phyloP scores from a whole-genome alignment of 768 basidiomycete species.

The Naematelia aurantialba region DNA sequence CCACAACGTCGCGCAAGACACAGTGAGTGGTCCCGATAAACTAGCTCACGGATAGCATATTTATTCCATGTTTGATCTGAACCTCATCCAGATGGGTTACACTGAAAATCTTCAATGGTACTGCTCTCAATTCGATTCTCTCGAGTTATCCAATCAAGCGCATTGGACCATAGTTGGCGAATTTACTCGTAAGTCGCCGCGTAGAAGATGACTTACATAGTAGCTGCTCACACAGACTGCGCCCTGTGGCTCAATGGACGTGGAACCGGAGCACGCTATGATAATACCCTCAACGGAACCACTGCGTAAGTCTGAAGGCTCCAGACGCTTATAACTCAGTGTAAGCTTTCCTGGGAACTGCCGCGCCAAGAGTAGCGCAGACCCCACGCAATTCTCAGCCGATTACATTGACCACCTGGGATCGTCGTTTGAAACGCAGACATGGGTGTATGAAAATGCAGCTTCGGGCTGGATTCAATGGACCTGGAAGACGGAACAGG shows the following conservation, averaged over 20 bases:
- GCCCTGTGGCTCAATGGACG: constrained; percentile 78
- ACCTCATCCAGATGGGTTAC: constrained; percentile 25
- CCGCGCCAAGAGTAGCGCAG: constrained; percentile 63
- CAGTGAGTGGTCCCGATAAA: constrained; percentile 28
- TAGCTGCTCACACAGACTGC: constrained; percentile 54
- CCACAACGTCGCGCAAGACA: constrained; percentile 42
- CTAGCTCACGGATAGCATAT: constrained; percentile 35
- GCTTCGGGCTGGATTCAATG: constrained; percentile 37
- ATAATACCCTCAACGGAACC: constrained; percentile 48
- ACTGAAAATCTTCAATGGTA: constrained; percentile 36
- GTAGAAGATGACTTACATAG: not conserved
- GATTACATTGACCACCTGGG: constrained; percentile 56
- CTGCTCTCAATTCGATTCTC: constrained; percentile 31
- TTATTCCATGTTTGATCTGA: constrained; percentile 34
- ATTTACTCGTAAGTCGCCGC: constrained; percentile 58
- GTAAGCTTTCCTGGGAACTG: constrained; percentile 71
- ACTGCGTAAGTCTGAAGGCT: constrained; percentile 20
- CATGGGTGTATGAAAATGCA: constrained; percentile 66
- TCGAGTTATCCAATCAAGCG: constrained; percentile 52
- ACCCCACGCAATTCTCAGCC: constrained; percentile 57
- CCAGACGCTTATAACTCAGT: constrained; percentile 52
- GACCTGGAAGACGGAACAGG: constrained; percentile 50
- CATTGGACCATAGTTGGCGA: constrained; percentile 85
- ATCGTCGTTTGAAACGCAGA: constrained; percentile 77
- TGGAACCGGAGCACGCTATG: constrained; percentile 65